Evolutionary conservation across 2,329 filamentous ascomycete species (phyloP), one percentile per base, ranked within the genome.

Genomic region (Trichophyton mentagrophytes): DNA sequence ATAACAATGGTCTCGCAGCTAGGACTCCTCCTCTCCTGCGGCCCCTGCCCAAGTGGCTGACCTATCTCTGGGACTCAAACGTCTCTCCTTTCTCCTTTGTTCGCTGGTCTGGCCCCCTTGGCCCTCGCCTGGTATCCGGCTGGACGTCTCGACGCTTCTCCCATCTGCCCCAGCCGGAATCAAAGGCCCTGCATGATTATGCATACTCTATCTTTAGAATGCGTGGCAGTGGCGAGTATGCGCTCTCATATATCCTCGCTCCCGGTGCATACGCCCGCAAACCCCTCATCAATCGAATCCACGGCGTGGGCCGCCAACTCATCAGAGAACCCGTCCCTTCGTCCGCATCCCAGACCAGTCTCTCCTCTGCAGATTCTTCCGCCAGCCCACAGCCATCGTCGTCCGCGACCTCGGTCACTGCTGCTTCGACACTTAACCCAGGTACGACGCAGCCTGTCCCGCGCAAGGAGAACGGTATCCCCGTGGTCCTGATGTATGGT

Each of bases 11-110:
- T n/a, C 67, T 70, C 61, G 61, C 69, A 61, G 67, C 75, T 15
- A 70, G 69, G 62, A 69, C 42, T 67, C 67, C 65, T 67, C 76
- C 74, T 73, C 81, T 83, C 0, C 76, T 80, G 20, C 77, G 80
- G 13, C 86, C 85, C 1, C 73, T 93, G 2, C 90, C 91, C 0
- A 85, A 86, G 72, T 96, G 92, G 91, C 78, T 97, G 20, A 85
- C 86, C 61, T 96, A 91, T 76, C 83, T 99, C 3, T 99, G 93
- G 93, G 93, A 99, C 66, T 88, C 90, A 66, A 99, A 99, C 70
- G 84, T 97, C 65, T 96, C 91, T 0, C 93, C 93, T 5, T 99
- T 99, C 73, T 92, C 86, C 65, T 78, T 99, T 57, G 84, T 99
- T 13, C 88, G 93, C 62, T 86, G 90, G 79, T 82, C 89, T 1